Base-by-base conservation (phyloP, 2,329 filamentous ascomycete species). In the Cladosporium oxysporum region DNA sequence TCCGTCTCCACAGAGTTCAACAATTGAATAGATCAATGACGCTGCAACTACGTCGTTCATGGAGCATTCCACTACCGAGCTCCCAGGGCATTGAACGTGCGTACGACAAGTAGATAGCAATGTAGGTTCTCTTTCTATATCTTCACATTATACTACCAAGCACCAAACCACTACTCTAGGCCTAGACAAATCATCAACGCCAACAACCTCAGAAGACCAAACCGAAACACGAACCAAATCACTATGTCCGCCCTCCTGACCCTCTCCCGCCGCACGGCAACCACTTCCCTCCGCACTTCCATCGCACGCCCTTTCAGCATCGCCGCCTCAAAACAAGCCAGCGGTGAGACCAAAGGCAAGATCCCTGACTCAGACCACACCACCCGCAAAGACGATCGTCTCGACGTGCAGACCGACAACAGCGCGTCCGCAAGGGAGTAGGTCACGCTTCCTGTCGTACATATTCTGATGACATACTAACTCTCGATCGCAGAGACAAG, bases 241-340 rank as follows among this genome's bases (percentile, higher is more conserved):
- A 74, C 23, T 35, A 77, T 78, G 76, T 76, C 77, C 33, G 74
- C 78, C 64, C 77, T 79, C 73, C 72, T 79, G 23, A 77, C 75
- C 61, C 78, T 79, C 72, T 77, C 75, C 74, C 76, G 78, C 64
- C 72, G 70, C 50, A 69, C 71, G 49, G 11, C 44, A 4, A 47
- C 23, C 23, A 49, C 49, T 7, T 28, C 61, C 11, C 23, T 57
- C 11, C 61, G 61, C 10, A 57, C 6, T 18, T 47, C 61, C 23
- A 21, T 26, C 23, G n/a, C 50, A 12, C 61, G 65, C 12, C 47
- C 68, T 3, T 65, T 69, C 66, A 69, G 62, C 62, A 33, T 62
- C 47, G 50, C 62, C 10, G 41, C 58, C 35, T 37, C 44, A 49
- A 72, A 55, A 58, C 53, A 58, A 58, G 53, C 41, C 26, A 59